Evolutionary conservation across 129 eudicot genomes (phyloP).

Genomic region (Lactuca saligna): DNA sequence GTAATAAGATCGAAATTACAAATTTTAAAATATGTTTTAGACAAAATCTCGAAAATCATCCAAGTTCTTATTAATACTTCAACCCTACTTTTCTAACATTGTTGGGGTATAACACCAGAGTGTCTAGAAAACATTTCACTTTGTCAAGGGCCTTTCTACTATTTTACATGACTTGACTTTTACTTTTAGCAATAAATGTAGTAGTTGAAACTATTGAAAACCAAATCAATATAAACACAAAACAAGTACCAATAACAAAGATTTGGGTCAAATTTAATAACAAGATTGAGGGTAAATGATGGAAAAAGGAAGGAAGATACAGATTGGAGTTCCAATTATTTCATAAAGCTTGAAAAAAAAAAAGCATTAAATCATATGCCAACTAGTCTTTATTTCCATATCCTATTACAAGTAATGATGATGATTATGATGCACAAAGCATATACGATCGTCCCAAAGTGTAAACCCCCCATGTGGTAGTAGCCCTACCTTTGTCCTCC

Average conservation of each 20-base stretch:
- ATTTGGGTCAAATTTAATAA: not conserved
- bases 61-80: no score
- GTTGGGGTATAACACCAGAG: no score
- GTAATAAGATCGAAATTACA: no score
- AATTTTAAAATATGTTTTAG: no score
- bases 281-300: conserved; percentile 12
- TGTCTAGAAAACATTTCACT: no score
- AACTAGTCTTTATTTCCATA: conserved; percentile 31
- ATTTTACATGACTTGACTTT: no score
- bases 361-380: conserved; percentile 30
- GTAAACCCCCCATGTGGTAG: conserved; percentile 37
- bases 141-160: no score
- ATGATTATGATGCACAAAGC: conserved; percentile 34
- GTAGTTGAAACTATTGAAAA: not conserved
- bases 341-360: conserved; percentile 24
- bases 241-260: not conserved
- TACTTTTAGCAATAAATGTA: no score
- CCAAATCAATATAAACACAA: not conserved
- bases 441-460: conserved; percentile 34
- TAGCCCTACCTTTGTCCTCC: conserved; percentile 38
- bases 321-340: conserved; percentile 42
- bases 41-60: no score
- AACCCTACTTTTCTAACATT: no score
- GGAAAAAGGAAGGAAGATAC: conserved; percentile 38
- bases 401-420: conserved; percentile 39